A percentile compares a stretch with the other conserved stretches of the same genome.
These are phyloP conservation scores for Rhizopus microsporus DNA, from an alignment of 371 early-diverging fungal genomes.

Conservation along the genomic window DNA sequence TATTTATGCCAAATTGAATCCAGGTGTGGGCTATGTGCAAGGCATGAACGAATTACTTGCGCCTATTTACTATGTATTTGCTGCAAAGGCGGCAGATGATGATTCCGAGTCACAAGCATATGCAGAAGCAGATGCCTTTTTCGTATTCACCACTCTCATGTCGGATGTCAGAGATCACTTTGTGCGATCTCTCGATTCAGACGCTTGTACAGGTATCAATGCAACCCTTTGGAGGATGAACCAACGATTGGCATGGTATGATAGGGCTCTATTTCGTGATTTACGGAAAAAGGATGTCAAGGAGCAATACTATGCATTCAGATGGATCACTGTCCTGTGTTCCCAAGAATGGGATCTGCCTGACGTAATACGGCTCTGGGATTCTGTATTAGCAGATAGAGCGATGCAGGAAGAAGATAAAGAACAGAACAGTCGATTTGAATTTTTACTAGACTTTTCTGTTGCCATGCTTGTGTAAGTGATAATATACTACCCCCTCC, in stretches of 20 bases:
- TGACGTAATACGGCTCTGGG: slow-evolving; percentile 85
- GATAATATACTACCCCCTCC: background rate
- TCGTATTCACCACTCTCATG: slow-evolving; percentile 75
- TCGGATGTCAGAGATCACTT: slow-evolving; percentile 80
- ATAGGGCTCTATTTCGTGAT: slow-evolving; percentile 66
- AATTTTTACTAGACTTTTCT: slow-evolving; percentile 75
- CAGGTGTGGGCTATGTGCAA: slow-evolving; percentile 87
- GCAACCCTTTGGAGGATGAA: slow-evolving; percentile 66
- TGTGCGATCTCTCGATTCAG: slow-evolving; percentile 66
- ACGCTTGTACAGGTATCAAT: slow-evolving; percentile 65
- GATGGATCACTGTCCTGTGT: slow-evolving; percentile 84
- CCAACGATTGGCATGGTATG: slow-evolving; percentile 54
- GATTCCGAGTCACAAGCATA: slow-evolving; percentile 65
- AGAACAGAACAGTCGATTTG: slow-evolving; percentile 47
- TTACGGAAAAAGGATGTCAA: slow-evolving; percentile 69
- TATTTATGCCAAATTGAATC: slow-evolving; percentile 83
- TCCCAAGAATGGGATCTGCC: slow-evolving; percentile 85
- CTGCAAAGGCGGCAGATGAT: slow-evolving; percentile 42
- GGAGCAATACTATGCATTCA: slow-evolving; percentile 81
- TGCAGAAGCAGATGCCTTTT: slow-evolving; percentile 89
- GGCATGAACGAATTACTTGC: slow-evolving; percentile 90
- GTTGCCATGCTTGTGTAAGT: slow-evolving; percentile 79
- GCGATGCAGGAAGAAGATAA: slow-evolving; percentile 31
- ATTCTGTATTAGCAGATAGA: slow-evolving; percentile 73
- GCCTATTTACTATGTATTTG: slow-evolving; percentile 83